These are phyloP conservation scores for Collybia nuda DNA, from an alignment of 768 basidiomycete genomes.

Conservation along the genomic window DNA sequence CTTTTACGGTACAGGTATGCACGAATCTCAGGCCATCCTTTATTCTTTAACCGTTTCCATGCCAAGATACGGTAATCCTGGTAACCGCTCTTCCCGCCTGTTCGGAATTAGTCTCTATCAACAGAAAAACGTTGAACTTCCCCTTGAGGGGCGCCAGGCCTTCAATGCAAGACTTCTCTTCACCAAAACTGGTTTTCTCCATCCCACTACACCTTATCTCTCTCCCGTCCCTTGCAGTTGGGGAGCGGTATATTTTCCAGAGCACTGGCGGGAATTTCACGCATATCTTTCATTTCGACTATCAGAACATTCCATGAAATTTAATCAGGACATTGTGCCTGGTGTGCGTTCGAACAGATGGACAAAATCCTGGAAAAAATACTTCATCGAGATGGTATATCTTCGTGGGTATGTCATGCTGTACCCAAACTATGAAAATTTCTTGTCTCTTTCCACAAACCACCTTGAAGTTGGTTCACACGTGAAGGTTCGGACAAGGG, in stretches of 20 bases:
- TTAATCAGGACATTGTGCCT: conserved; percentile 58
- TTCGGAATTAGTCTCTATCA: conserved; percentile 88
- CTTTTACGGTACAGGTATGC: conserved; percentile 70
- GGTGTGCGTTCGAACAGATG: conserved; percentile 79
- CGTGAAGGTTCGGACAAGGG: conserved; percentile 57
- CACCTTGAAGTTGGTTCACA: conserved; percentile 86
- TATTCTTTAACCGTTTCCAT: not conserved
- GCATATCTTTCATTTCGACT: conserved; percentile 70
- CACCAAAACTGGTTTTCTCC: conserved; percentile 30
- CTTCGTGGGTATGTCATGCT: conserved; percentile 86
- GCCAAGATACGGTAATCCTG: conserved; percentile 52
- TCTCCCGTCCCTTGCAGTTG: conserved; percentile 90
- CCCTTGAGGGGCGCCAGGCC: conserved; percentile 59
- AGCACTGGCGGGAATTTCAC: conserved; percentile 88
- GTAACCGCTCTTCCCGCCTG: conserved; percentile 43
- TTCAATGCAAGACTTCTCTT: conserved; percentile 72
- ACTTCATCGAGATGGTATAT: conserved; percentile 84
- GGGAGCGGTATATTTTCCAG: conserved; percentile 90
- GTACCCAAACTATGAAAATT: conserved; percentile 79
- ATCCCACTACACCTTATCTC: conserved; percentile 68
- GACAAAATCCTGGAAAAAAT: conserved; percentile 85
- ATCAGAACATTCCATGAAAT: conserved; percentile 41
- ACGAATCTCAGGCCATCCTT: not conserved
- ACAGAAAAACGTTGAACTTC: conserved; percentile 78
- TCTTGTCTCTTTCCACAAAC: conserved; percentile 83